Base-by-base conservation (phyloP, 2,329 filamentous ascomycete species). In the Colletotrichum sp. region DNA sequence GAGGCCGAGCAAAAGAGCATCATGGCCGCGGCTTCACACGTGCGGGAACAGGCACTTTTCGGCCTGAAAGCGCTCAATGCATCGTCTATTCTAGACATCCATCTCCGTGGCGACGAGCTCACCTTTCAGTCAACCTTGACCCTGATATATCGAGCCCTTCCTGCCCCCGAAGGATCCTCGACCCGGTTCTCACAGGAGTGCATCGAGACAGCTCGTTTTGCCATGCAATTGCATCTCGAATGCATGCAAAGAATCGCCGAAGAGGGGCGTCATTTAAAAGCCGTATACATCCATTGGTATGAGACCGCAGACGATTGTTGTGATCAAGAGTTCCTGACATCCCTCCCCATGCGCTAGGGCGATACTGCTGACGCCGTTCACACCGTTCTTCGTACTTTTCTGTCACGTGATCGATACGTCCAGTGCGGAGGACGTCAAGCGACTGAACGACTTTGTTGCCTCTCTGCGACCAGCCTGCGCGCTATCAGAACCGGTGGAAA, bases 331-430 rank as follows among this genome's bases (percentile, higher is more conserved):
- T 79, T 24, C 78, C 80, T 71, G 71, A 70, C 32, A 26, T n/a
- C n/a, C 30, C 49, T 39, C n/a, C 13, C 28, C 1, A n/a, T 39
- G 13, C 24, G 39, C 6, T 36, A 90, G 89, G 89, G 88, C 87
- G n/a, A 82, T 91, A 30, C 84, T 92, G 26, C 86, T 91, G 76
- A 88, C 89, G 4, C 91, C 90, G 0, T 92, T 92, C 79, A 88
- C 90, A 1, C 90, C 91, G 1, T 91, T 92, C 79, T 91, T 91
- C 71, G 88, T 92, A 30, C 84, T 92, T 30, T 92, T 93, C 81
- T 91, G 89, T 79, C 88, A 90, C 76, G 85, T 91, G 69, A 88
- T 91, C 63, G 90, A 92, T 79, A 89, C 90, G 1, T 88, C 85
- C 4, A 86, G 89, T 8, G 83, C 87, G 30, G 82, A 84, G 24